A percentile compares a stretch with the other conserved stretches of the same genome.
Conservation (phyloP, 2,329 filamentous ascomycete genomes). For the Akanthomyces lecanii region DNA sequence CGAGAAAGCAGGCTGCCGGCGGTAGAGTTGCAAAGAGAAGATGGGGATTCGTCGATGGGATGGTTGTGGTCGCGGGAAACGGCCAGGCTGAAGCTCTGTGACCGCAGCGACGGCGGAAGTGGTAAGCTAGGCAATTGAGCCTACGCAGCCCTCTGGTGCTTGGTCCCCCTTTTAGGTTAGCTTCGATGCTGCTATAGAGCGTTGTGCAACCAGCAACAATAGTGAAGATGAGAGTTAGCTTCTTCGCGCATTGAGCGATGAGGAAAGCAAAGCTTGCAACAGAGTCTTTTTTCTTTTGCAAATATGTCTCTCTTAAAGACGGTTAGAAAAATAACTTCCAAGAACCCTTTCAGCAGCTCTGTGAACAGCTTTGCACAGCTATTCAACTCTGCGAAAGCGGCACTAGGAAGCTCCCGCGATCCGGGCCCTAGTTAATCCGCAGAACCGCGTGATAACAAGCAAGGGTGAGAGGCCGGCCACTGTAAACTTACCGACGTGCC, state of each 20-base stretch:
- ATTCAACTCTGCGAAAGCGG: neutral
- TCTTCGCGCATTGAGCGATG: neutral
- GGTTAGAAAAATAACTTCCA: neutral
- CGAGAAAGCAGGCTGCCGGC: neutral
- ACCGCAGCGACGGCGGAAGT: constrained; percentile 3
- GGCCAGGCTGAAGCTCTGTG: constrained; percentile 13
- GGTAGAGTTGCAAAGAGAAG: neutral
- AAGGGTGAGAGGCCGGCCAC: neutral
- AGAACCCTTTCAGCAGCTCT: no score
- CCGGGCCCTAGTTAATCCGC: constrained; percentile 16
- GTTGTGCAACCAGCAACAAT: neutral
- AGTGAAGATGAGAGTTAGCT: neutral
- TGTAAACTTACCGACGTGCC: neutral
- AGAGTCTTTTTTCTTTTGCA: neutral
- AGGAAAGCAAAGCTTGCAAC: no score
- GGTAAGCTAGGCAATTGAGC: constrained; percentile 17
- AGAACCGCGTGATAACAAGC: neutral
- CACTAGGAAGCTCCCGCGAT: neutral
- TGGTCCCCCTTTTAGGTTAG: neutral
- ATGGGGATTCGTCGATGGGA: neutral
- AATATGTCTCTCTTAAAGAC: no score
- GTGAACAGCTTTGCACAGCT: neutral
- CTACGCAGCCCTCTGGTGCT: constrained; percentile 14
- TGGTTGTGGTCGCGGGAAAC: neutral
- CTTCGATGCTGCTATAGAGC: neutral